phyloP scores from a whole-genome alignment of 1,284 basidiomycete species.

The Irpex rosettiformis region DNA sequence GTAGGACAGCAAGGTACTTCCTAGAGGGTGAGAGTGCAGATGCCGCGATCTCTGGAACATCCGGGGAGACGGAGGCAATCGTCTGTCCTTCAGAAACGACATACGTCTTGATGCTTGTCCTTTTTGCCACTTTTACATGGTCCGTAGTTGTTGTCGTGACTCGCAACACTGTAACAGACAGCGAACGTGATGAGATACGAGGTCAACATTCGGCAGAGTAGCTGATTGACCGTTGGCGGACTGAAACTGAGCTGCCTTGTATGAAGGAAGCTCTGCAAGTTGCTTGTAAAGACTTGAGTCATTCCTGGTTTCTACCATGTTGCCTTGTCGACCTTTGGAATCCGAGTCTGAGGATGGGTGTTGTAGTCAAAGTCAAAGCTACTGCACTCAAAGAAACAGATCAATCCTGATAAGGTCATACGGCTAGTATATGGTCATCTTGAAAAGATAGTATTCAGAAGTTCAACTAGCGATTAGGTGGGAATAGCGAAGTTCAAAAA shows the following conservation, averaged over 20 bases:
- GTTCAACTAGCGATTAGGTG: no score
- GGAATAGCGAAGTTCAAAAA: no score
- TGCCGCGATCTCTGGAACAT: slow-evolving; percentile 40
- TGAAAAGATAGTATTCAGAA: no score
- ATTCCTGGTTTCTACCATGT: neutral
- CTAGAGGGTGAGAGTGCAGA: slow-evolving; percentile 44
- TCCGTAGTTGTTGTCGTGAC: slow-evolving; percentile 43
- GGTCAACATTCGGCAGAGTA: neutral
- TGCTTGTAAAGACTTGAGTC: slow-evolving; percentile 19
- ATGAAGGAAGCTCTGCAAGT: slow-evolving; percentile 24
- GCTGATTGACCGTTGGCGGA: slow-evolving; percentile 18
- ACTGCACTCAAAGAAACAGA: neutral
- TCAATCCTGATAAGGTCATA: neutral
- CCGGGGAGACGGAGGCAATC: slow-evolving; percentile 31
- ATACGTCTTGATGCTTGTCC: slow-evolving; percentile 40
- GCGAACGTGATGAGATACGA: neutral
- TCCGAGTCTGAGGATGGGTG: neutral
- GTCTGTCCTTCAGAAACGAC: slow-evolving; percentile 25
- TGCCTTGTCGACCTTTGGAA: neutral
- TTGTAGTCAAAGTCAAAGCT: neutral
- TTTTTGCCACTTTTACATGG: slow-evolving; percentile 46
- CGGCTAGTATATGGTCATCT: no score
- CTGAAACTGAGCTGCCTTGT: slow-evolving; percentile 25
- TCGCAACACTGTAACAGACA: slow-evolving; percentile 33
- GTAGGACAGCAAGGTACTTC: slow-evolving; percentile 42